phyloP scores from a whole-genome alignment of 345 rosid species.

The Abelmoschus esculentus region DNA sequence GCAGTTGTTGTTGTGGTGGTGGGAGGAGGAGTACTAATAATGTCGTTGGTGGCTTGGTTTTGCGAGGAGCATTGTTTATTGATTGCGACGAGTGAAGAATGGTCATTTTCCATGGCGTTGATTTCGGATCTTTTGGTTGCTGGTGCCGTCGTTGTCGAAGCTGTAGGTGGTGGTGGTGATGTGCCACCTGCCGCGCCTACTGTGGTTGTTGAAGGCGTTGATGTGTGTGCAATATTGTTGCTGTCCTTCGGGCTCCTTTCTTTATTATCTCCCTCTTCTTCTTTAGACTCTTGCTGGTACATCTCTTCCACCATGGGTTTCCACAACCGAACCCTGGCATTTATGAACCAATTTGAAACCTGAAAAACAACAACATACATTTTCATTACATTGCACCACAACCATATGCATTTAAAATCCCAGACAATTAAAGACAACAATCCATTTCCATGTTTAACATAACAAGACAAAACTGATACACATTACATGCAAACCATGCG shows the following conservation, averaged over 20 bases:
- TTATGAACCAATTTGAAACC: conserved; percentile 99
- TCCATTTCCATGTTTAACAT: not conserved
- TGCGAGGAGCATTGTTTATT: too few species aligned
- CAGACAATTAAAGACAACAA: not conserved
- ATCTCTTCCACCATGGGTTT: conserved; percentile 99
- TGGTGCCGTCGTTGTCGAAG: too few species aligned
- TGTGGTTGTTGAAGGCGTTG: conserved; percentile 34
- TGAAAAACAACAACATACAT: conserved; percentile 14
- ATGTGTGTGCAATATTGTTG: conserved; percentile 40
- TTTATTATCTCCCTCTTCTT: conserved; percentile 28
- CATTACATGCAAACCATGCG: not conserved
- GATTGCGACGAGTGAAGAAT: not conserved
- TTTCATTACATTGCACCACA: not conserved
- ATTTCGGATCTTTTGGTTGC: not conserved
- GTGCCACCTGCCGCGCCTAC: conserved; percentile 16
- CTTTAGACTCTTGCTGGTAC: conserved; percentile 85
- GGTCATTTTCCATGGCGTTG: not conserved
- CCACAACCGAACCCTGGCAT: conserved; percentile 98
- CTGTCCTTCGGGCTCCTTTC: conserved; percentile 26
- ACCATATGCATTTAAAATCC: not conserved
- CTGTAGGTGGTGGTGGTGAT: conserved; percentile 6
- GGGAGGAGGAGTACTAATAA: conserved; percentile 11
- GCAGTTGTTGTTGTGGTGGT: not conserved
- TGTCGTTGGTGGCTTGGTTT: too few species aligned
- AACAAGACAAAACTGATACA: not conserved